Percentiles rank a stretch among this genome's conserved stretches.
These are phyloP conservation scores for Silene conica DNA, from an alignment of 148 eudicot species.

Conservation along the genomic window DNA sequence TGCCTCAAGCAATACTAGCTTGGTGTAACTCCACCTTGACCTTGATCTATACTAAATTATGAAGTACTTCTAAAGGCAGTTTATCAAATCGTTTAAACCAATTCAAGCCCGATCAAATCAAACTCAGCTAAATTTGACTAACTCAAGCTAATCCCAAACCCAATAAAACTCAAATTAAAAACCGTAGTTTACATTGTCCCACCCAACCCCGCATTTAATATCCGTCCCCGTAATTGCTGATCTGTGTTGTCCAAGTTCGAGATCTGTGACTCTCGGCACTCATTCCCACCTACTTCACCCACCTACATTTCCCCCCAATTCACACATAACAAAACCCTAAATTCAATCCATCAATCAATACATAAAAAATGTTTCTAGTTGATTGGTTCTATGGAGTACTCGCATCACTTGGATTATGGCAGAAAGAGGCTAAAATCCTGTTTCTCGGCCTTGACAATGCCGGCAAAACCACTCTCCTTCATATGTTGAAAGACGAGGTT, in stretches of 20 bases:
- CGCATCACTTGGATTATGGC: conserved; percentile 37
- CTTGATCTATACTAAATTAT: too few relatives aligned
- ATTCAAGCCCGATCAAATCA: too few relatives aligned
- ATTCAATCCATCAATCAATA: neutral
- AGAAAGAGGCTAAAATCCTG: conserved; percentile 46
- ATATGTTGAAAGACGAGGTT: conserved; percentile 43
- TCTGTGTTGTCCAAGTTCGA: neutral
- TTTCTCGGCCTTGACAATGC: conserved; percentile 48
- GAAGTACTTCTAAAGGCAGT: too few relatives aligned
- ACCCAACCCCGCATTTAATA: too few relatives aligned
- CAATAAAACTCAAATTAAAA: too few relatives aligned
- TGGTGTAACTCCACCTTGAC: too few relatives aligned
- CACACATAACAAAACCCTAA: neutral
- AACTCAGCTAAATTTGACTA: too few relatives aligned
- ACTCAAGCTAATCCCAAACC: too few relatives aligned
- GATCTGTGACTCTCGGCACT: neutral
- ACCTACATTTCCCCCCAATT: neutral
- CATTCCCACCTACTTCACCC: neutral
- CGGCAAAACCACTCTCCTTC: conserved; percentile 43
- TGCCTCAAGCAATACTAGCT: too few relatives aligned
- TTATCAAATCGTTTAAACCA: too few relatives aligned
- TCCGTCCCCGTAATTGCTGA: too few relatives aligned
- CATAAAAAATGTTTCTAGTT: conserved; percentile 25
- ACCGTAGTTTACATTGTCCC: too few relatives aligned
- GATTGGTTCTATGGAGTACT: conserved; percentile 44